Evolutionary conservation across 257 asterid genomes (phyloP).

Genomic region (Forsythia suspensa): DNA sequence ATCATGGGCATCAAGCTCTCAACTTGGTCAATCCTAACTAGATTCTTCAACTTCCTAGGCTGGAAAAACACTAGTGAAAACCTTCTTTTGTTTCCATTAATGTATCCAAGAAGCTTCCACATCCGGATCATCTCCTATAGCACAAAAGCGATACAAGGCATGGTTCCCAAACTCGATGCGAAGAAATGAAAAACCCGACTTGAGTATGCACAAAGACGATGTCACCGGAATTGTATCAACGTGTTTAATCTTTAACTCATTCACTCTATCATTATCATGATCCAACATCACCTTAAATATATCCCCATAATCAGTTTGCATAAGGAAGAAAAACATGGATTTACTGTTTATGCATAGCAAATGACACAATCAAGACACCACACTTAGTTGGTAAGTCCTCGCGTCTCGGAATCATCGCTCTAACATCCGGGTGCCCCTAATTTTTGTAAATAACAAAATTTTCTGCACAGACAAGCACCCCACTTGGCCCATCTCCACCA

Average conservation of each 20-base stretch:
- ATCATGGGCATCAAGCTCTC: conserved; percentile 93
- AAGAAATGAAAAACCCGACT: conserved; percentile 89
- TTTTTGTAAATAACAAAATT: conserved; percentile 94
- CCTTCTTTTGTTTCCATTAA: conserved; percentile 98
- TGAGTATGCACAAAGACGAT: conserved; percentile 84
- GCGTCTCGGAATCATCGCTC: conserved; percentile 94
- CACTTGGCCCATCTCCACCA: conserved; percentile 99
- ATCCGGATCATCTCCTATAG: conserved; percentile 91
- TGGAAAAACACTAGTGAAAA: conserved; percentile 93
- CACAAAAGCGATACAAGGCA: conserved; percentile 88
- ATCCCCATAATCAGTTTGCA: conserved; percentile 98
- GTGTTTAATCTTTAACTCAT: conserved; percentile 83
- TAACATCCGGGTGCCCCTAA: conserved; percentile 87
- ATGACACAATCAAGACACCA: conserved; percentile 92
- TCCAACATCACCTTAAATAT: conserved; percentile 85
- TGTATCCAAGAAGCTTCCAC: conserved; percentile 89
- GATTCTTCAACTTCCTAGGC: conserved; percentile 92
- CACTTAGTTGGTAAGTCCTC: conserved; percentile 92
- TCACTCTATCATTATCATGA: conserved; percentile 74
- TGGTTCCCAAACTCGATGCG: conserved; percentile 99
- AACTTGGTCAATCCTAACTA: conserved; percentile 80
- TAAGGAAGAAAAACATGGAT: conserved; percentile 88
- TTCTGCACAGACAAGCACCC: conserved; percentile 97
- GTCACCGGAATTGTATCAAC: conserved; percentile 95
- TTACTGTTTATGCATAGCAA: conserved; percentile 92